phyloP scores from a whole-genome alignment of 495 filamentous ascomycete genomes.

The Penicillium arizonense region DNA sequence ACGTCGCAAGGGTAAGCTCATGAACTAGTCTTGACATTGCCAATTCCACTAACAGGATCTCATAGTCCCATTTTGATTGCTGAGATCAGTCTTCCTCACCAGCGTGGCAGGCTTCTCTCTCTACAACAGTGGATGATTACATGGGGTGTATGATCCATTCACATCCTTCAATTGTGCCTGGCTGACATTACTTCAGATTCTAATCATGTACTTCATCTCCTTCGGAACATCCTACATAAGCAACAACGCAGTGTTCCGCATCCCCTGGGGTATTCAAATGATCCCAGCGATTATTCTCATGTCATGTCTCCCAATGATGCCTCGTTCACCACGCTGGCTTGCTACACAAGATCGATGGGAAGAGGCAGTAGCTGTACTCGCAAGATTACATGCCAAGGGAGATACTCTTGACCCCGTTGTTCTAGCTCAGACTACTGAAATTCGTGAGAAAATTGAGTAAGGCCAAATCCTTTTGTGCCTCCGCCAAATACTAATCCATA shows the following conservation, averaged over 20 bases:
- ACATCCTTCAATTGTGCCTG: background rate
- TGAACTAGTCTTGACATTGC: background rate
- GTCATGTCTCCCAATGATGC: conserved; percentile 50
- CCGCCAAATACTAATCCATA: background rate
- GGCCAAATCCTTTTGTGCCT: background rate
- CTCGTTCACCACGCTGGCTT: conserved; percentile 65
- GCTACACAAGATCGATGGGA: conserved; percentile 56
- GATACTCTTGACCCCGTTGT: conserved; percentile 13
- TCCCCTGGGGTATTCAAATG: conserved; percentile 20
- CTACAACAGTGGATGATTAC: conserved; percentile 24
- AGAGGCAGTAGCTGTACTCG: conserved; percentile 55
- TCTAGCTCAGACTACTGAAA: conserved; percentile 13
- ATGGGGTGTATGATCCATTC: conserved; percentile 15
- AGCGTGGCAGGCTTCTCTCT: conserved; percentile 18
- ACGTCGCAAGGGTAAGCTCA: conserved; percentile 17
- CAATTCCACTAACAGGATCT: background rate
- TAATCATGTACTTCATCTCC: conserved; percentile 24
- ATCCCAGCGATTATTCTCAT: conserved; percentile 55
- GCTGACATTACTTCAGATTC: conserved; percentile 8
- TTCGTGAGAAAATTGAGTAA: conserved; percentile 21
- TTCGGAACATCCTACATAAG: conserved; percentile 17
- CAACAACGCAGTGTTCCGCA: conserved; percentile 14
- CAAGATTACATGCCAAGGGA: conserved; percentile 30
- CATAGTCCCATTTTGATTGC: conserved; percentile 19
- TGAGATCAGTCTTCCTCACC: conserved; percentile 21